Conservation (phyloP, 345 rosid species). For the Populus simonii region DNA sequence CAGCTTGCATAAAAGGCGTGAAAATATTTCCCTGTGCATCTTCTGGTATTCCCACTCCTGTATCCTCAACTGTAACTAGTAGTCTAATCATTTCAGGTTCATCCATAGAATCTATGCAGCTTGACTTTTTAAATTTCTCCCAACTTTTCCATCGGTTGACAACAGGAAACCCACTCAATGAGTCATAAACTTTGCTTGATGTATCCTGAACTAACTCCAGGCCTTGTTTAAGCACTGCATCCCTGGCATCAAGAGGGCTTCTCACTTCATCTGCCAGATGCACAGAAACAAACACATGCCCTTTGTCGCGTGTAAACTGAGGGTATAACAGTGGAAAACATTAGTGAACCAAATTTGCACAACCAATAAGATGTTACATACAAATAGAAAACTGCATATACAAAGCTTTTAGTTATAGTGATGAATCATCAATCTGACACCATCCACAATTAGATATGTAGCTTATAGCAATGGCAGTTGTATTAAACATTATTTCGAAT, state of each 20-base stretch:
- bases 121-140: slow-evolving; percentile 49
- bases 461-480: background rate
- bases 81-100: slow-evolving; percentile 44
- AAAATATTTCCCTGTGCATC: slow-evolving; percentile 79
- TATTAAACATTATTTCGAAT: background rate
- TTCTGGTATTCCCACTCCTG: slow-evolving; percentile 81
- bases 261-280: slow-evolving; percentile 70
- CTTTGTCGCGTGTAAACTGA: slow-evolving; percentile 79
- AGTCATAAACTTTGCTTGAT: slow-evolving; percentile 28
- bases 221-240: slow-evolving; percentile 54
- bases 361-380: background rate
- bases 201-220: slow-evolving; percentile 38
- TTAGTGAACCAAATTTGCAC: slow-evolving; percentile 8
- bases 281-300: slow-evolving; percentile 85
- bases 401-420: background rate
- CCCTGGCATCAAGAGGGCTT: slow-evolving; percentile 35
- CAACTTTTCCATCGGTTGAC: slow-evolving; percentile 85
- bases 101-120: slow-evolving; percentile 24
- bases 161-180: slow-evolving; percentile 76
- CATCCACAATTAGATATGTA: background rate
- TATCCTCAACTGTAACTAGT: slow-evolving; percentile 87
- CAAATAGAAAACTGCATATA: background rate
- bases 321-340: slow-evolving; percentile 14
- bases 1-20: slow-evolving; percentile 97
- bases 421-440: background rate